These are phyloP conservation scores for Venturia effusa DNA, from an alignment of 2,329 filamentous ascomycete genomes.

Conservation along the genomic window DNA sequence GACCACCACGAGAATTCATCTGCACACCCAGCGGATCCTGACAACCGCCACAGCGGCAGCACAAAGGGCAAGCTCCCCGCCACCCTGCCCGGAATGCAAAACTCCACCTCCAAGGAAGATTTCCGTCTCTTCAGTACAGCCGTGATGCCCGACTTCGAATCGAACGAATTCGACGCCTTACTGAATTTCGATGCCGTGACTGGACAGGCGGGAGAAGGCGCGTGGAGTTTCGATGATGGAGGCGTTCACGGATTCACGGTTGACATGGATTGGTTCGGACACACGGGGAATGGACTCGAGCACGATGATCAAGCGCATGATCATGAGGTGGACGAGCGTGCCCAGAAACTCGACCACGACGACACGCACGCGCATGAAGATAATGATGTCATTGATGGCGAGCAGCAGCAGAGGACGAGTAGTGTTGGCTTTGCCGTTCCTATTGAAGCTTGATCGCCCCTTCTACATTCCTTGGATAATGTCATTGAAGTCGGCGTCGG, in stretches of 20 bases:
- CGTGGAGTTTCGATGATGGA: conserved; percentile 19
- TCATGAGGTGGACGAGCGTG: neutral
- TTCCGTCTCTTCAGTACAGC: conserved; percentile 5
- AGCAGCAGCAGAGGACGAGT: neutral
- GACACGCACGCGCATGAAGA: neutral
- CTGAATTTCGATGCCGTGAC: conserved; percentile 28
- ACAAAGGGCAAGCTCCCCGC: neutral
- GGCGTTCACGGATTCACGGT: conserved; percentile 19
- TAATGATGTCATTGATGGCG: neutral
- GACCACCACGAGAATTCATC: conserved; percentile 18
- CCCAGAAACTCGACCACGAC: neutral
- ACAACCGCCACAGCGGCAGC: neutral
- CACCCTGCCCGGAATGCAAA: neutral
- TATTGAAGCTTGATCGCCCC: neutral
- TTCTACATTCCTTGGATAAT: too few relatives aligned
- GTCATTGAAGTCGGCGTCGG: too few relatives aligned
- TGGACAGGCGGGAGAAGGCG: conserved; percentile 3
- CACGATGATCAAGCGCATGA: neutral
- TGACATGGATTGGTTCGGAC: conserved; percentile 18
- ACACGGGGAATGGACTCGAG: neutral
- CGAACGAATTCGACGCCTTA: conserved; percentile 29
- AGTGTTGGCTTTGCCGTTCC: conserved; percentile 1
- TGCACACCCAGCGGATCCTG: neutral
- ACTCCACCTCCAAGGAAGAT: neutral
- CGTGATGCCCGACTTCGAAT: conserved; percentile 27